Conservation (phyloP, 805 yeast genomes). For the Saccharomycopsis selenospora region DNA sequence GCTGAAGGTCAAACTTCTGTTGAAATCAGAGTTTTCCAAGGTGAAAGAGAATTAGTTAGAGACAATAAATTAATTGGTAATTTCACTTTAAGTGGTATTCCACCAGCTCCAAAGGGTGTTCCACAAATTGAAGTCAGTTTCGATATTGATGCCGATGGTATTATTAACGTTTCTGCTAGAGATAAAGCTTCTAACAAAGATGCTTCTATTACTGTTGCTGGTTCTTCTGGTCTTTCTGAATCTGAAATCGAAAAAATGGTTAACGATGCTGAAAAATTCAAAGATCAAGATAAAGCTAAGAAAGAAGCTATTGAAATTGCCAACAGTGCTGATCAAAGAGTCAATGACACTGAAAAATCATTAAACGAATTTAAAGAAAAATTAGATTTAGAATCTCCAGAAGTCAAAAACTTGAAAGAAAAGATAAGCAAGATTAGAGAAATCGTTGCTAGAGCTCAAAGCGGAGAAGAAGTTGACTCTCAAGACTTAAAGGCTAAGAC, state of each 20-base stretch:
- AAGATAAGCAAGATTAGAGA: constrained; percentile 63
- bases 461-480: constrained; percentile 58
- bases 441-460: constrained; percentile 61
- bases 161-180: constrained; percentile 89
- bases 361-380: constrained; percentile 65
- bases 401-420: constrained; percentile 47
- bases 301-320: constrained; percentile 79
- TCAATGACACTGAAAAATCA: constrained; percentile 84
- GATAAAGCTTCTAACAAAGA: constrained; percentile 92
- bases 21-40: constrained; percentile 97
- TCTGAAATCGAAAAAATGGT: constrained; percentile 88
- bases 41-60: constrained; percentile 97
- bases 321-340: constrained; percentile 75
- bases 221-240: constrained; percentile 88
- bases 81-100: constrained; percentile 91
- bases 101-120: constrained; percentile 92
- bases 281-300: constrained; percentile 81
- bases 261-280: constrained; percentile 81
- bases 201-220: constrained; percentile 93
- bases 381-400: constrained; percentile 41
- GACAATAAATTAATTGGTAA: constrained; percentile 97
- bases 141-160: constrained; percentile 96
- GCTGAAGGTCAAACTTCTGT: constrained; percentile 95
- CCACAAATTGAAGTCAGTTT: constrained; percentile 92
- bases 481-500: constrained; percentile 68